Evolutionary conservation across 306 rosid species (phyloP).

Genomic region (Corylus heterophylla): DNA sequence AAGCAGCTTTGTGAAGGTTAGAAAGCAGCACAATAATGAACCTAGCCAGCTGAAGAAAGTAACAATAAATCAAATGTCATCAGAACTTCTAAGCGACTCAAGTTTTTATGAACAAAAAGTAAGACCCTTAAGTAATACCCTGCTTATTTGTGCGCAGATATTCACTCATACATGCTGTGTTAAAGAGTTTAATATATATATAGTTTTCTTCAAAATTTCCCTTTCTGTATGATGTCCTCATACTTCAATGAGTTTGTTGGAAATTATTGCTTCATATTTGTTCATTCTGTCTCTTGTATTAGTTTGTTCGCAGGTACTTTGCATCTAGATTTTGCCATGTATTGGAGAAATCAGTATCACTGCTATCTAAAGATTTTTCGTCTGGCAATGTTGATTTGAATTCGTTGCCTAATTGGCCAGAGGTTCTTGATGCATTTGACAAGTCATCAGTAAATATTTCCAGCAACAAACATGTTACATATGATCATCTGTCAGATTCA

Average conservation of each 20-base stretch:
- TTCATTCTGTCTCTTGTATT: conserved; percentile 46
- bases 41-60: conserved; percentile 46
- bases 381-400: conserved; percentile 40
- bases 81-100: conserved; percentile 63
- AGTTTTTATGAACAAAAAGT: conserved; percentile 70
- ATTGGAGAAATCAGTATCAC: conserved; percentile 53
- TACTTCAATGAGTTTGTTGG: conserved; percentile 8
- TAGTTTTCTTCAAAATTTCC: conserved; percentile 15
- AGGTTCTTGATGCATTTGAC: conserved; percentile 55
- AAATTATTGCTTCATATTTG: conserved; percentile 16
- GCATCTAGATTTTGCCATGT: conserved; percentile 68
- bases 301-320: conserved; percentile 79
- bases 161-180: conserved; percentile 4
- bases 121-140: conserved; percentile 34
- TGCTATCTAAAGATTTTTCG: conserved; percentile 32
- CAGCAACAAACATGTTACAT: conserved; percentile 22
- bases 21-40: conserved; percentile 26
- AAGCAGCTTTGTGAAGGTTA: conserved; percentile 41
- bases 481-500: conserved; percentile 33
- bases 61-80: conserved; percentile 61
- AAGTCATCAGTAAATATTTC: conserved; percentile 26
- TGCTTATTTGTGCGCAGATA: not conserved
- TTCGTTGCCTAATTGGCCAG: conserved; percentile 59
- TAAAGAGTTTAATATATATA: conserved; percentile 10
- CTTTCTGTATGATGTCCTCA: conserved; percentile 14